Conservation (phyloP, 75 land plant species). For the Ceratopteris richardii region DNA sequence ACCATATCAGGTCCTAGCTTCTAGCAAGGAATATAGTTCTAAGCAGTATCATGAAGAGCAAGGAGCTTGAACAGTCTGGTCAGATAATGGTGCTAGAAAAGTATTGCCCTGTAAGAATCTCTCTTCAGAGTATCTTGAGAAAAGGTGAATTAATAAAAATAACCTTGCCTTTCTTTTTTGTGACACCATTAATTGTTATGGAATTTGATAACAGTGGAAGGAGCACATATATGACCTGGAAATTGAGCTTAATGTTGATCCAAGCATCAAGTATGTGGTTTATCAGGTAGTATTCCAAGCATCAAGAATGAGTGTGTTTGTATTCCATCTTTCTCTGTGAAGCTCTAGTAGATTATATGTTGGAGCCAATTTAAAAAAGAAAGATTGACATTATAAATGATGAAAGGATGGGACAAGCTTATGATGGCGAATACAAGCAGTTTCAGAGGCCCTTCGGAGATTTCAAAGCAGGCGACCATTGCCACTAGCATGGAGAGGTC, state of each 20-base stretch:
- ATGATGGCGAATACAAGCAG: conserved; percentile 22
- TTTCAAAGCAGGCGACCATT: conserved; percentile 23
- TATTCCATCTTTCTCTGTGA: background rate
- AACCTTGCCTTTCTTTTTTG: no score
- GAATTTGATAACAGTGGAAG: conserved; percentile 20
- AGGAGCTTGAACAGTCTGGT: conserved; percentile 59
- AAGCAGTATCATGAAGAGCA: conserved; percentile 45
- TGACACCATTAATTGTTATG: background rate
- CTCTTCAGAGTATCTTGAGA: no score
- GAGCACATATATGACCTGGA: conserved; percentile 23
- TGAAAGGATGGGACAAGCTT: conserved; percentile 15
- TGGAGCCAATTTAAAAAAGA: background rate
- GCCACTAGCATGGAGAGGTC: conserved; percentile 22
- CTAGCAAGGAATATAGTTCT: conserved; percentile 81
- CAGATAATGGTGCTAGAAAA: conserved; percentile 62
- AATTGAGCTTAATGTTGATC: conserved; percentile 18
- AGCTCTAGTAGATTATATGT: no score
- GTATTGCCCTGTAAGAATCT: conserved; percentile 79
- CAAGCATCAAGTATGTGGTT: conserved; percentile 27
- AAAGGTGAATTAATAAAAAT: no score
- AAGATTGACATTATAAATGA: no score
- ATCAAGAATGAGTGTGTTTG: background rate
- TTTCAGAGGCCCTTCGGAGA: conserved; percentile 13
- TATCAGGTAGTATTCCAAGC: conserved; percentile 10
- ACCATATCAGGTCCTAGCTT: conserved; percentile 75